These are phyloP conservation scores for Beauveria pseudobassiana DNA, from an alignment of 2,329 filamentous ascomycete genomes.

Conservation along the genomic window DNA sequence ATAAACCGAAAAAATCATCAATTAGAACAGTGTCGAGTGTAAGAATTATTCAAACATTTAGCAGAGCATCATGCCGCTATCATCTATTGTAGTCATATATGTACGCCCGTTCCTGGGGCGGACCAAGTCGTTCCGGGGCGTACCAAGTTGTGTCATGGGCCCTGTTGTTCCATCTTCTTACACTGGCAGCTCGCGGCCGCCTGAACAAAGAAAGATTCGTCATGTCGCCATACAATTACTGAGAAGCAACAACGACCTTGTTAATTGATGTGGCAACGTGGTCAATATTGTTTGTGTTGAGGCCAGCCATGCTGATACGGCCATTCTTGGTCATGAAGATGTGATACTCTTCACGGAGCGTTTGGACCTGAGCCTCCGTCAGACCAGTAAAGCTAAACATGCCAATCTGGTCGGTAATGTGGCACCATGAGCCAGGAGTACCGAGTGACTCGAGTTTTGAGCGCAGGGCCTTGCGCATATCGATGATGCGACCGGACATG, in stretches of 20 bases:
- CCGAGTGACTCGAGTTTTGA: slow-evolving; percentile 73
- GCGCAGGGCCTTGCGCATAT: slow-evolving; percentile 76
- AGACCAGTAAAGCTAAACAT: slow-evolving; percentile 97
- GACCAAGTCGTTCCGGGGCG: not conserved
- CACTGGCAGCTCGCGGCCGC: not conserved
- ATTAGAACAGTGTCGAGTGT: not conserved
- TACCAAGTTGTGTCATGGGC: not conserved
- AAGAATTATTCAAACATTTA: not conserved
- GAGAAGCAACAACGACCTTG: slow-evolving; percentile 54
- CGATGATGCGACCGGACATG: slow-evolving; percentile 92
- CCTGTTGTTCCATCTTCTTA: slow-evolving; percentile 9
- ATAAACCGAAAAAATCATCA: not conserved
- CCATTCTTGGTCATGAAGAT: slow-evolving; percentile 97
- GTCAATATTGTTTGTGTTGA: slow-evolving; percentile 86
- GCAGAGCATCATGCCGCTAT: slow-evolving; percentile 7
- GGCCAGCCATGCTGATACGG: slow-evolving; percentile 95
- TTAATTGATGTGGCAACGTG: slow-evolving; percentile 89
- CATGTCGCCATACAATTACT: slow-evolving; percentile 13
- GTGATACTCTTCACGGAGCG: slow-evolving; percentile 62
- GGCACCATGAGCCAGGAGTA: slow-evolving; percentile 89
- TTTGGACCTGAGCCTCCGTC: slow-evolving; percentile 63
- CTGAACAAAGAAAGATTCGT: not conserved
- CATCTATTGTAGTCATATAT: slow-evolving; percentile 5
- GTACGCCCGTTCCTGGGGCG: not conserved
- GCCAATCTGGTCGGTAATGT: slow-evolving; percentile 97